Evolutionary conservation across 1,139 yeast genomes (phyloP), one percentile per base, ranked within the genome.

Genomic region (Blastobotrys serpentis): DNA sequence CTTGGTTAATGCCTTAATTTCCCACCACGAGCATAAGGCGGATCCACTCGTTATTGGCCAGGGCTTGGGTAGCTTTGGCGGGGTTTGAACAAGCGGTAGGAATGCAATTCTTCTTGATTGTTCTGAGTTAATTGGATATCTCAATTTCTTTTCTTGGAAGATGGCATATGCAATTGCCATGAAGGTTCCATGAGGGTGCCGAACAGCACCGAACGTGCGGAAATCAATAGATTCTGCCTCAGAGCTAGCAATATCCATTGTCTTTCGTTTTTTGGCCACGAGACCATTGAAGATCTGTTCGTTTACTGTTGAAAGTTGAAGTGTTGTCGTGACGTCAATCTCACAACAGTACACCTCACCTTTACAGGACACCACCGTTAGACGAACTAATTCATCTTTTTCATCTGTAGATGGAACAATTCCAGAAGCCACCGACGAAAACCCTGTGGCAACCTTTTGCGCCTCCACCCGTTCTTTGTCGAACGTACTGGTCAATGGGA

Each of bases 51-150:
- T 32, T 8, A 52, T 43, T 2, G 59, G 39, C 45, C 49, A 44
- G 0, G 49, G 47, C 18, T 36, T 21, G 14, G 46, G 49, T 14
- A 30, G 33, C 13, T 36, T 23, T 39, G 40, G 32, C 3, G 46
- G 36, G 23, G 48, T 30, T 36, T 42, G 51, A 21, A 43, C 18
- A 11, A 55, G 25, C 0, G 60, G 58, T 7, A 56, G n/a, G 34
- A 57, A 54, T 7, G 50, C 55, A 10, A 58, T 29, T 32, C 61
- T 42, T 25, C 52, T 47, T 2, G 53, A 48, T 29, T 51, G 55
- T 41, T 56, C 60, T 3, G 61, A 58, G 17, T 44, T 40, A 8
- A 58, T 56, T 10, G 60, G 60, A 46, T 49, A 58, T 23, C 59
- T 43, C 25, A 58, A 49, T 39, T 44, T 51, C 8, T 52, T 49